Percentiles rank a stretch among this genome's conserved stretches.
phyloP scores from a whole-genome alignment of 2,329 filamentous ascomycete genomes.

The Thermomyces lanuginosus region DNA sequence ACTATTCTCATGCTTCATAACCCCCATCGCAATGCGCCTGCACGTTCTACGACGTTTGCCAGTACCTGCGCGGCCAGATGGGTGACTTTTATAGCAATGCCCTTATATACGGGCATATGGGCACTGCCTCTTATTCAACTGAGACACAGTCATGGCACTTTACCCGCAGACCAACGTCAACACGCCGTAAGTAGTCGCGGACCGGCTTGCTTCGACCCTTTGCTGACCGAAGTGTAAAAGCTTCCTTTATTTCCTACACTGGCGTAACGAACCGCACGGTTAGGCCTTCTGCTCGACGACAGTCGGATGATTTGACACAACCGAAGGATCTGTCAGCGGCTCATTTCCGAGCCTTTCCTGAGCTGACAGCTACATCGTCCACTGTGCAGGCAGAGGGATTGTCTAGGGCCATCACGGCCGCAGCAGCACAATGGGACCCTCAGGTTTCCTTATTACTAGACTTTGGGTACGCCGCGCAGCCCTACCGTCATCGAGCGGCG shows the following conservation, averaged over 20 bases:
- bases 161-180: constrained; percentile 22
- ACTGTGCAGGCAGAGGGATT: constrained; percentile 15
- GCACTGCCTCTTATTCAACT: constrained; percentile 34
- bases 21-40: too few species aligned
- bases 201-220: not conserved
- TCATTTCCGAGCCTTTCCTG: constrained; percentile 17
- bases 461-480: constrained; percentile 32
- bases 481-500: constrained; percentile 13
- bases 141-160: constrained; percentile 36
- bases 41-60: too few species aligned
- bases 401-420: constrained; percentile 17
- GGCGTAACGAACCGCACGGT: constrained; percentile 16
- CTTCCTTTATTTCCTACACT: constrained; percentile 14
- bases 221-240: constrained; percentile 1
- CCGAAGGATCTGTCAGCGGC: too few species aligned
- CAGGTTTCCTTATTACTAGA: constrained; percentile 29
- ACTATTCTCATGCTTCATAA: too few species aligned
- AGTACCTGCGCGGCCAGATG: constrained; percentile 38
- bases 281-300: too few species aligned
- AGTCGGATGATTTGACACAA: too few species aligned
- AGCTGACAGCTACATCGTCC: constrained; percentile 20
- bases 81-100: constrained; percentile 34
- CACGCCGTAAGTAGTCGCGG: constrained; percentile 10
- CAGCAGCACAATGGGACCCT: constrained; percentile 19
- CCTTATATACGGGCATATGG: constrained; percentile 44